These are phyloP conservation scores for Ceratobasidium sp. DNA, from an alignment of 1,284 basidiomycete genomes.

Conservation along the genomic window DNA sequence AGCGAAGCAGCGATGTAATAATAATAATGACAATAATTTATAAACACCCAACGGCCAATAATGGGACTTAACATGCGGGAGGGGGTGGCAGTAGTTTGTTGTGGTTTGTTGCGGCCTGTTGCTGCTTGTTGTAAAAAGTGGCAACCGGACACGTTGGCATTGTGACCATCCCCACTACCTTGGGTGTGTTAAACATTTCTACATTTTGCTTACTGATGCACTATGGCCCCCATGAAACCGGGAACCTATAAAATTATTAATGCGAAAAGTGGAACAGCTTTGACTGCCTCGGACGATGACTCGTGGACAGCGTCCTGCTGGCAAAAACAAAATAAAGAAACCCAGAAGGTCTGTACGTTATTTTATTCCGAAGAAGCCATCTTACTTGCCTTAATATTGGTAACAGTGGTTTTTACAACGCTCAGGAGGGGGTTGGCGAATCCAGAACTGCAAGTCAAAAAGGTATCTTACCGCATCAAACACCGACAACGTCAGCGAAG, in stretches of 20 bases:
- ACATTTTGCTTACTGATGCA: too few relatives aligned
- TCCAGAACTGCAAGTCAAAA: neutral
- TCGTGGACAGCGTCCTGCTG: neutral
- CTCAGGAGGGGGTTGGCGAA: slow-evolving; percentile 8
- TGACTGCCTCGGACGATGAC: neutral
- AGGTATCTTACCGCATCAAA: neutral
- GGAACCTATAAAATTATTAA: neutral
- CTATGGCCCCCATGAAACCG: neutral
- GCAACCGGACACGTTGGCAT: too few relatives aligned
- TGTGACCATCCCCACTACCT: too few relatives aligned
- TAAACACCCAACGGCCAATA: too few relatives aligned
- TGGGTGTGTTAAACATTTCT: too few relatives aligned
- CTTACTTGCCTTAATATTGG: neutral
- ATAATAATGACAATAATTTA: too few relatives aligned
- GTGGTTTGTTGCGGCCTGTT: too few relatives aligned
- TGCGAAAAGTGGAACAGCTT: neutral
- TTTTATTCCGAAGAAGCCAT: neutral
- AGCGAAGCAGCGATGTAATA: neutral
- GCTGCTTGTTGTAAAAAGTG: too few relatives aligned
- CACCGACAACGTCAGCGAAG: neutral
- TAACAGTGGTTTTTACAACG: slow-evolving; percentile 19
- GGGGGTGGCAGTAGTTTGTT: too few relatives aligned
- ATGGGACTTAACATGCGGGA: too few relatives aligned
- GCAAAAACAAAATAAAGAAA: neutral
- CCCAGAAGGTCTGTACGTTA: neutral